Evolutionary conservation across 805 yeast genomes (phyloP), one percentile per base, ranked within the genome.

Genomic region (Scheffersomyces spartinae): DNA sequence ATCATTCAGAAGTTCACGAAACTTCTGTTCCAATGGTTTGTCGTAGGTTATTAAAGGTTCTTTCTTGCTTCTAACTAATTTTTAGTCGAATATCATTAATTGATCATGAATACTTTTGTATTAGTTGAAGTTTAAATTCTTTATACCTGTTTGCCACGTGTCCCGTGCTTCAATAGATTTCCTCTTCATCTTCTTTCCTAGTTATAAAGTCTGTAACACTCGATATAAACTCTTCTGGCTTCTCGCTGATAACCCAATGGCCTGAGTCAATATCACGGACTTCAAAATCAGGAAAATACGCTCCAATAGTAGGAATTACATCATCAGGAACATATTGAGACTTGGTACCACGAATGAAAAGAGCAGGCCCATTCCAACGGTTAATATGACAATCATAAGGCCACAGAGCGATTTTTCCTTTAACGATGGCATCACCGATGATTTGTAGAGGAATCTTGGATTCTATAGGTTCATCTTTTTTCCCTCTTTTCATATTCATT

Each of bases 181-280:
- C n/a, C n/a, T n/a, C n/a, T n/a, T n/a, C n/a, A n/a, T n/a, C n/a
- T n/a, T n/a, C n/a, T n/a, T n/a, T n/a, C n/a, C n/a, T n/a, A n/a
- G n/a, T n/a, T n/a, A n/a, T n/a, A n/a, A n/a, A n/a, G n/a, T n/a
- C n/a, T n/a, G n/a, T n/a, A n/a, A n/a, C n/a, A n/a, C n/a, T n/a
- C n/a, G n/a, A n/a, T n/a, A 82, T 57, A 35, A 88, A 84, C 42
- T 77, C 93, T 6, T 57, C 39, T 1, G 97, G 95, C 37, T 78
- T 77, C 43, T 88, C 96, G 20, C 83, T 71, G 36, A 83, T 83
- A 9, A 86, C 69, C 95, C 96, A 88, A 49, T 88, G 98, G 2
- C 95, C 95, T 1, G 86, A 71, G 11, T 82, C 76, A 13, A 91
- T 57, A 42, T 80, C 94, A 23, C 68, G 60, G 9, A 81, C 52